Conservation (phyloP, 1,284 basidiomycete genomes). For the Ceratorhiza oryzae-sativae region DNA sequence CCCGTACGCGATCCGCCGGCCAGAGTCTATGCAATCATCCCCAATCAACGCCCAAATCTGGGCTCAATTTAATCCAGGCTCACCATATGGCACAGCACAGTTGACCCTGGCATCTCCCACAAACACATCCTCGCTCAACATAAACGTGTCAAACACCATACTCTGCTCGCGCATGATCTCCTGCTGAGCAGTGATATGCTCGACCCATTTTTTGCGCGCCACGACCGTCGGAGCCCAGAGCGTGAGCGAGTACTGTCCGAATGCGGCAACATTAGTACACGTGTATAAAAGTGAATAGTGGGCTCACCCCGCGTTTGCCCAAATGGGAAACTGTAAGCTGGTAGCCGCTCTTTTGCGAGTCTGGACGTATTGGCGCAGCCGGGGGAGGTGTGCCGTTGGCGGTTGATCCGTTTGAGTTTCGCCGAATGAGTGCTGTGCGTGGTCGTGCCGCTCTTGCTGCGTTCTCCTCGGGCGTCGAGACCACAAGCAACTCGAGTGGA, state of each 20-base stretch:
- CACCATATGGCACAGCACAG: slow-evolving; percentile 94
- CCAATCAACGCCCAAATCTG: not conserved
- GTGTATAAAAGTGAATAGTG: not conserved
- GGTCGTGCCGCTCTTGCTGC: slow-evolving; percentile 39
- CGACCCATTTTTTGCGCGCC: slow-evolving; percentile 93
- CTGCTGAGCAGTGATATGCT: slow-evolving; percentile 91
- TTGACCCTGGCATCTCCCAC: slow-evolving; percentile 83
- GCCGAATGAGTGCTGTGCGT: slow-evolving; percentile 44
- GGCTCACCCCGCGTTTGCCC: slow-evolving; percentile 74
- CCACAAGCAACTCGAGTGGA: slow-evolving; percentile 89
- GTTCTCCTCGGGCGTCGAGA: slow-evolving; percentile 80
- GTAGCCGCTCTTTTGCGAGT: slow-evolving; percentile 77
- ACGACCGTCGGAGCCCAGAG: slow-evolving; percentile 91
- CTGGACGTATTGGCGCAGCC: slow-evolving; percentile 9
- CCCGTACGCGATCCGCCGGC: slow-evolving; percentile 88
- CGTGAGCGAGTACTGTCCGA: slow-evolving; percentile 75
- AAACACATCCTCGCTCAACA: slow-evolving; percentile 90
- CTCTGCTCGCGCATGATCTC: slow-evolving; percentile 83
- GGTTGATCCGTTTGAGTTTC: slow-evolving; percentile 41
- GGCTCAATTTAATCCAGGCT: slow-evolving; percentile 51
- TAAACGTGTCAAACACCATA: slow-evolving; percentile 85
- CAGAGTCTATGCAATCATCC: slow-evolving; percentile 7
- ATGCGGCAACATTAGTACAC: not conserved
- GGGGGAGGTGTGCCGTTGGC: slow-evolving; percentile 20
- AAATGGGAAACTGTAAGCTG: slow-evolving; percentile 94